Percentiles rank a stretch among this genome's conserved stretches.
Conservation (phyloP, 2,329 filamentous ascomycete genomes). For the Neofusicoccum ribis region DNA sequence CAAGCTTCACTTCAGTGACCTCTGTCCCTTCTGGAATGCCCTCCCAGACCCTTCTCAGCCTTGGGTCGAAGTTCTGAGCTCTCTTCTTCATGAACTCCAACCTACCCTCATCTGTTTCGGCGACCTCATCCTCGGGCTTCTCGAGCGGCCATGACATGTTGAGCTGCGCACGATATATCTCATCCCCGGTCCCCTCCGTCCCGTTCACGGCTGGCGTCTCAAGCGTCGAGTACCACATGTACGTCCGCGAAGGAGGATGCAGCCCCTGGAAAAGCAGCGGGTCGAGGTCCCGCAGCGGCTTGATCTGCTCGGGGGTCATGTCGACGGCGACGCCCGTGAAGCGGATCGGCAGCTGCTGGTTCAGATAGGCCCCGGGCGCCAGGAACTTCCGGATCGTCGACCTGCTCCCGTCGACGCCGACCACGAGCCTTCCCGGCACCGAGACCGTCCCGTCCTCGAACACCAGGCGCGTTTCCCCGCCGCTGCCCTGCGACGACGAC, state of each 20-base stretch:
- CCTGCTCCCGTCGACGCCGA: constrained; percentile 46
- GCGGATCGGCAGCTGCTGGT: constrained; percentile 37
- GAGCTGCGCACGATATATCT: constrained; percentile 47
- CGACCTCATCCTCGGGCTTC: constrained; percentile 20
- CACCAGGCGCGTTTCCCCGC: background rate
- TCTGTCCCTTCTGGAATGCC: constrained; percentile 21
- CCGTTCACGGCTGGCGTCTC: constrained; percentile 43
- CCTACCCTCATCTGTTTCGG: constrained; percentile 6
- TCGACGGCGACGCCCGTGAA: constrained; percentile 42
- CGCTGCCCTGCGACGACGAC: too few species aligned
- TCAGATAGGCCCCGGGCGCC: constrained; percentile 31
- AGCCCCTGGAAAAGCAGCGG: constrained; percentile 25
- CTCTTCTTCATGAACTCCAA: constrained; percentile 23
- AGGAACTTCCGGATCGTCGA: constrained; percentile 41
- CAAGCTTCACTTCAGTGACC: constrained; percentile 23
- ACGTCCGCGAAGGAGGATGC: constrained; percentile 23
- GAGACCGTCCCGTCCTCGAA: constrained; percentile 21
- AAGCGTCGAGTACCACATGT: constrained; percentile 37
- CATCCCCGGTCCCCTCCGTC: constrained; percentile 32
- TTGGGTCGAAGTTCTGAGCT: constrained; percentile 17
- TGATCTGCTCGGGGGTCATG: constrained; percentile 35
- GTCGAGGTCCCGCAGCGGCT: constrained; percentile 24
- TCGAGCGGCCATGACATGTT: constrained; percentile 47
- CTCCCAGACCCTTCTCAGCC: constrained; percentile 12
- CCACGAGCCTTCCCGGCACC: constrained; percentile 24